Base-by-base conservation (phyloP, 2,329 filamentous ascomycete genomes). In the Nigrospora osmanthi region DNA sequence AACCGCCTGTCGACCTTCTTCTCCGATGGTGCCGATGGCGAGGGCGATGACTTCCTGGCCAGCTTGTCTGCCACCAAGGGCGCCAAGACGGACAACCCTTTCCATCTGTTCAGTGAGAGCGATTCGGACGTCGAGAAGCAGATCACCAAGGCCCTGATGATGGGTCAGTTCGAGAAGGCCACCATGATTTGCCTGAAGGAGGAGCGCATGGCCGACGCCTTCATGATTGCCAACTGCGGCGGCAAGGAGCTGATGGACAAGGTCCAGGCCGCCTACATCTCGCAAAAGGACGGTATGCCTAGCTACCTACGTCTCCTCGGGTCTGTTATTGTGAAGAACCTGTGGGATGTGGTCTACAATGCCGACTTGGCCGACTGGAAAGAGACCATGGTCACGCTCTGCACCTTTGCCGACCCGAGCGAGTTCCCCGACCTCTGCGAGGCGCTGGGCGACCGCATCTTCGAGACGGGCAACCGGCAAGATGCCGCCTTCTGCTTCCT, bases 291-390 rank as follows among this genome's bases (percentile, higher is more conserved):
- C 9, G 83, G 84, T 47, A 83, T 85, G 28, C 91, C 94, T 2
- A 97, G 91, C 67, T 98, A 98, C 59, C 73, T 97, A 46, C 85
- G 94, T 37, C 75, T 98, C 10, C 75, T 98, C 44, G 85, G 87
- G 42, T 95, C 91, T 6, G 88, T 98, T 42, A 90, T 95, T 46
- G 83, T 87, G 50, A 97, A 97, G 73, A 96, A 98, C 59, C 76
- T 98, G 2, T 97, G 91, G 93, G 93, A 98, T 67, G 79, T 97
- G 38, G 93, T 97, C 9, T 89, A 97, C 68, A 98, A 98, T 58
- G 93, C 91, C 9, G 87, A 96, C 58, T 71, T 98, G 38, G 77
- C 78, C 43, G 87, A 93, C 66, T 98, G 93, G 94, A 97, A 94
- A 68, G 93, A 97, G 66, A 84, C 91, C 3, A 94, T 98, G 87